Base-by-base conservation (phyloP, 768 basidiomycete genomes). In the Vararia minispora region DNA sequence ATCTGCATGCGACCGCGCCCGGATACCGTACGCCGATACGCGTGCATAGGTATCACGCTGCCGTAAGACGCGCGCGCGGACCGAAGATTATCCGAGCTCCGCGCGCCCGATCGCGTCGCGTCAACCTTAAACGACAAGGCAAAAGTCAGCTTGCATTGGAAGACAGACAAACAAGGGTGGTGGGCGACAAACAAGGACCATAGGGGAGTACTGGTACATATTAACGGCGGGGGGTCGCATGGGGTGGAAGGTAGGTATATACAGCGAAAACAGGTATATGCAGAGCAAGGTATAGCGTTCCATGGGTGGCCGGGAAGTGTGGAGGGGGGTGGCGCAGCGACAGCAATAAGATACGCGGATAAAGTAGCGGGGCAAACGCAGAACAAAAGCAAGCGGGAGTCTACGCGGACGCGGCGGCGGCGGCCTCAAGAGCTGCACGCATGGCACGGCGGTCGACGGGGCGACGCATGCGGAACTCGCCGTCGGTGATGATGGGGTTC, bases 401-500 rank as follows among this genome's bases (percentile, higher is more conserved):
- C 18, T 20, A 37, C 25, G 28, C 26, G n/a, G 36, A 27, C 17
- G 36, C 12, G 27, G 28, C 25, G 13, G 28, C 36, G 12, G 11
- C 18, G 14, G 36, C 25, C 12, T 27, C 17, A 42, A 17, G 24
- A 20, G 25, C 24, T 24, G 24, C 16, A 10, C 16, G 22, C 11
- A 24, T 12, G 36, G 38, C 26, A 51, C 54, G 6, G 5, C 22
- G n/a, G 28, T 28, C 25, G 21, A 14, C 28, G 8, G 18, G 33
- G 7, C 22, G 14, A 44, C 54, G 38, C 37, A 61, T 66, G 28
- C 21, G 21, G 20, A 39, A 28, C 23, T 39, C 69, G 48, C 76
- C 76, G 47, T 84, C 72, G 46, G 61, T 62, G 35, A 84, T 64
- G 46, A 86, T 63, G 10, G 82, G 83, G 46, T 85, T 85, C 47